These are phyloP conservation scores for Lasiodiplodia gonubiensis DNA, from an alignment of 2,329 filamentous ascomycete genomes.

Conservation along the genomic window DNA sequence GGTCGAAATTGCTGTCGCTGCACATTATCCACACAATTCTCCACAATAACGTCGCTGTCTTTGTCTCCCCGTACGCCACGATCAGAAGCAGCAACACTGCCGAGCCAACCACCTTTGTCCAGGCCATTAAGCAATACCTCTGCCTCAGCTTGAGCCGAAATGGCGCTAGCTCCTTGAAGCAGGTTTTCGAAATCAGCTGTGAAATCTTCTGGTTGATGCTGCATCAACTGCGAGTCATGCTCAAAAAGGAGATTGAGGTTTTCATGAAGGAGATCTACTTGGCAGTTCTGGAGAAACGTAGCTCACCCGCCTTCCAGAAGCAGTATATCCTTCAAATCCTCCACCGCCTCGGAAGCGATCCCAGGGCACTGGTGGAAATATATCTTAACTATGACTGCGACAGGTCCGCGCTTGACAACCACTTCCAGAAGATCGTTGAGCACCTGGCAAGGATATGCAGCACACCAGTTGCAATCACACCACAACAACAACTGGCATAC, in stretches of 20 bases:
- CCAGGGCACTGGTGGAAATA: slow-evolving; percentile 86
- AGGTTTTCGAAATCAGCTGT: slow-evolving; percentile 92
- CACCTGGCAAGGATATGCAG: slow-evolving; percentile 89
- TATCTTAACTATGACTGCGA: slow-evolving; percentile 99
- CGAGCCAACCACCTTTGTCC: slow-evolving; percentile 86
- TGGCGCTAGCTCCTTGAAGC: slow-evolving; percentile 88
- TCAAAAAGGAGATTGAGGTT: slow-evolving; percentile 99
- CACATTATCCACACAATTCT: slow-evolving; percentile 94
- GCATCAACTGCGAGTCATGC: slow-evolving; percentile 87
- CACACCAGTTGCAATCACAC: slow-evolving; percentile 74
- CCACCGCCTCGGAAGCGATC: slow-evolving; percentile 82
- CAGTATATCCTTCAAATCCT: slow-evolving; percentile 88
- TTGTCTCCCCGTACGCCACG: slow-evolving; percentile 88
- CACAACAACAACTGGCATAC: slow-evolving; percentile 82
- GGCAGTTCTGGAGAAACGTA: slow-evolving; percentile 84
- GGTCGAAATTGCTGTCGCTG: slow-evolving; percentile 92
- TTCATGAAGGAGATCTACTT: slow-evolving; percentile 98
- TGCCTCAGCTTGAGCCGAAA: slow-evolving; percentile 95
- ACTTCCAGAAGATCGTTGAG: slow-evolving; percentile 93
- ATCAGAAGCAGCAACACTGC: slow-evolving; percentile 91
- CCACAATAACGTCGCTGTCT: slow-evolving; percentile 90
- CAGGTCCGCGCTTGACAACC: slow-evolving; percentile 88
- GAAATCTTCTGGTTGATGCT: slow-evolving; percentile 99
- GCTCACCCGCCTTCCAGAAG: slow-evolving; percentile 87
- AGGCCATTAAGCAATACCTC: slow-evolving; percentile 95